These are phyloP conservation scores for Endoconidiophora laricicola DNA, from an alignment of 2,329 filamentous ascomycete genomes.

Conservation along the genomic window DNA sequence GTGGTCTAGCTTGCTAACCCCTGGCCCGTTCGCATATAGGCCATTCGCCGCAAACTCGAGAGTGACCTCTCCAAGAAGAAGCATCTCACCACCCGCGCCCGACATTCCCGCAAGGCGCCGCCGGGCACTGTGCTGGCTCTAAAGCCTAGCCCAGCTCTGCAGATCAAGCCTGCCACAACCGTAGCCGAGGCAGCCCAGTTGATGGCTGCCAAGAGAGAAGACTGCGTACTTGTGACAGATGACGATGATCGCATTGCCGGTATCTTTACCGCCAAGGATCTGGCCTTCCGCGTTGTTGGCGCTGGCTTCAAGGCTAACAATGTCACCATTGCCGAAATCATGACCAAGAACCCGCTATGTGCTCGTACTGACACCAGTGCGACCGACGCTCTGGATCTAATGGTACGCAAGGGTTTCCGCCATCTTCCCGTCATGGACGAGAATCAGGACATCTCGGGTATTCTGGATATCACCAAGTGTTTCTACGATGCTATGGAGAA, in stretches of 20 bases:
- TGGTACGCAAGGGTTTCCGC: slow-evolving; percentile 96
- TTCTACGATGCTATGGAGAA: slow-evolving; percentile 99
- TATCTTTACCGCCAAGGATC: slow-evolving; percentile 97
- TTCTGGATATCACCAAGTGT: slow-evolving; percentile 97
- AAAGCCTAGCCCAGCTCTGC: slow-evolving; percentile 85
- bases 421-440: slow-evolving; percentile 99
- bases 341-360: slow-evolving; percentile 98
- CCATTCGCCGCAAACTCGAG: slow-evolving; percentile 92
- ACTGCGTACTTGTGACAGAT: slow-evolving; percentile 93
- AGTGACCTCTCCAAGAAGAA: slow-evolving; percentile 97
- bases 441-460: slow-evolving; percentile 97
- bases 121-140: slow-evolving; percentile 91
- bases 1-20: slow-evolving; percentile 8
- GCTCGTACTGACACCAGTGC: slow-evolving; percentile 95
- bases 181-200: slow-evolving; percentile 93
- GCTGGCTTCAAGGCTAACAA: slow-evolving; percentile 74
- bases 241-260: slow-evolving; percentile 95
- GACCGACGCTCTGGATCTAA: slow-evolving; percentile 89
- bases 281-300: slow-evolving; percentile 92
- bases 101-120: slow-evolving; percentile 80
- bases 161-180: slow-evolving; percentile 90
- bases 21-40: slow-evolving; percentile 34
- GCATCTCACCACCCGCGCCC: slow-evolving; percentile 57
- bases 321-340: slow-evolving; percentile 92
- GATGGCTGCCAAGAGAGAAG: slow-evolving; percentile 97